Evolutionary conservation across 208 protist species (phyloP), one percentile per base, ranked within the genome.

Genomic region (Balamuthia mandrillaris): DNA sequence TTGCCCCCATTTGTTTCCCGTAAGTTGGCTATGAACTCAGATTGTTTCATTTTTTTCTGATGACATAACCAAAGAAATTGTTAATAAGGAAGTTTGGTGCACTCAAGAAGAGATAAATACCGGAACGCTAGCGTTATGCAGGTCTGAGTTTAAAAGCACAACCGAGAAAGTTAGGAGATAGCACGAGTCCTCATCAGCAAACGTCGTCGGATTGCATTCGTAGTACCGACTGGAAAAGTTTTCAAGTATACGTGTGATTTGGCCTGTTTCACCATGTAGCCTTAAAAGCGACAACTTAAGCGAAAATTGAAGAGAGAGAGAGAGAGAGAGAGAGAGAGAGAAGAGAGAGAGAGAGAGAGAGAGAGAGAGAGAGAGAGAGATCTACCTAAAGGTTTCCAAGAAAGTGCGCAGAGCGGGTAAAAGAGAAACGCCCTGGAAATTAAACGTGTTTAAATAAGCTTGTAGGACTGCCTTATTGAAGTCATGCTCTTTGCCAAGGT

Each of bases 211-310:
- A 3, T 86, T 72, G 10, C 44, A 37, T 18, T 33, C 6, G 27
- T 33, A 75, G 27, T 85, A 88, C 0, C 47, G 27, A 12, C 21
- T 10, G 1, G 72, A 47, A 9, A 90, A 89, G 18, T 31, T 21
- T 52, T 89, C 84, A 33, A 91, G 42, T 2, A 90, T 88, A 5
- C 74, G n/a, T 35, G 74, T 44, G 27, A 92, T 68, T 7, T 90
- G 65, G 37, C 70, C 66, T 2, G 87, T 47, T 24, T 92, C 90
- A n/a, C 88, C 88, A 2, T 65, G 77, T 27, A 91, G 63, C n/a
- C 70, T 81, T 35, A 63, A 85, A 7, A 33, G 10, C 7, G 24
- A 21, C 52, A 21, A 4, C 42, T 31, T 5, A 31, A 35, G 37
- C 33, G 14, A 24, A 79, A 21, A 79, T 27, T 10, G 14, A 21